phyloP scores from a whole-genome alignment of 495 filamentous ascomycete genomes.

The Lasiosphaeria miniovina region DNA sequence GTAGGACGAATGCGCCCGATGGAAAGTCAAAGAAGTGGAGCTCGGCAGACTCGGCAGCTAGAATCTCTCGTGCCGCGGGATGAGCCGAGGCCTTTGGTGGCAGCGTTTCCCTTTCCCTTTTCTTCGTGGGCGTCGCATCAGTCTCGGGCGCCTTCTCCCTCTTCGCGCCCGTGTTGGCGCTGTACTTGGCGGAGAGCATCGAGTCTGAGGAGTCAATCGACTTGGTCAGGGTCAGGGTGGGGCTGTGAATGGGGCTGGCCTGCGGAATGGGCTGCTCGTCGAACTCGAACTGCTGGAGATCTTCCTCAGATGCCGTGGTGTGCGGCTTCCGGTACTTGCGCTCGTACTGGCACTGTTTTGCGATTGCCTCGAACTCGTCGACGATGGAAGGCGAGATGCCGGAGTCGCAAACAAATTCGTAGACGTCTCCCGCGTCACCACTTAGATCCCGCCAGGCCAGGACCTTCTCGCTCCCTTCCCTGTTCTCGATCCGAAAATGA shows the following conservation, averaged over 20 bases:
- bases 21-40: slow-evolving; percentile 91
- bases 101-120: slow-evolving; percentile 38
- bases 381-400: slow-evolving; percentile 67
- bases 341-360: slow-evolving; percentile 95
- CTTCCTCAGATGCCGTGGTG: slow-evolving; percentile 75
- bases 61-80: slow-evolving; percentile 67
- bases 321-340: slow-evolving; percentile 79
- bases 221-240: slow-evolving; percentile 44
- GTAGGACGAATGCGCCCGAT: slow-evolving; percentile 76
- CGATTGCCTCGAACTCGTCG: slow-evolving; percentile 75
- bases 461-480: slow-evolving; percentile 74
- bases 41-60: slow-evolving; percentile 76
- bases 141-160: slow-evolving; percentile 22
- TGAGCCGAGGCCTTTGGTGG: slow-evolving; percentile 50
- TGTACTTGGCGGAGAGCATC: slow-evolving; percentile 38
- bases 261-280: slow-evolving; percentile 75
- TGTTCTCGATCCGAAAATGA: slow-evolving; percentile 79
- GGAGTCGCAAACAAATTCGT: slow-evolving; percentile 90
- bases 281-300: slow-evolving; percentile 79
- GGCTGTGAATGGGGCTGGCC: slow-evolving; percentile 74
- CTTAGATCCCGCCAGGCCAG: slow-evolving; percentile 94
- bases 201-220: slow-evolving; percentile 47
- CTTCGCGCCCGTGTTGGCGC: slow-evolving; percentile 34
- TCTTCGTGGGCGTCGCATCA: slow-evolving; percentile 20
- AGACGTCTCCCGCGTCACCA: slow-evolving; percentile 89